Conservation (phyloP, 148 eudicot species). For the Salicornia ramosissima region DNA sequence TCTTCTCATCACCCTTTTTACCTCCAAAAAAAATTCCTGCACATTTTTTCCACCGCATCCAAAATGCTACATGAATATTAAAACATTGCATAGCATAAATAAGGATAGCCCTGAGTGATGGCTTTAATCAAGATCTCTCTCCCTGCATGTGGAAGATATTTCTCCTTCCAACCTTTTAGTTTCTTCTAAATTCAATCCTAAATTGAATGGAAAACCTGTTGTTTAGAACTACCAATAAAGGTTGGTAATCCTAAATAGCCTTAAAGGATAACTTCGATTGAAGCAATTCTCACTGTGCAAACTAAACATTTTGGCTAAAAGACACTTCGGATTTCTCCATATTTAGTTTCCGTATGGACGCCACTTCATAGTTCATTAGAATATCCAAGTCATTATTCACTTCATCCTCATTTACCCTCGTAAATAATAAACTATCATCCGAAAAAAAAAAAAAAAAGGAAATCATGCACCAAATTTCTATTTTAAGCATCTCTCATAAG, state of each 20-base stretch:
- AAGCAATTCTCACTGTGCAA: background rate
- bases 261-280: background rate
- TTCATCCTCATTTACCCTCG: background rate
- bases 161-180: background rate
- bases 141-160: background rate
- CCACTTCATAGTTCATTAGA: background rate
- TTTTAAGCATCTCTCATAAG: no score
- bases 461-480: no score
- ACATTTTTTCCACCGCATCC: background rate
- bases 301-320: no score
- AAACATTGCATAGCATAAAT: no score
- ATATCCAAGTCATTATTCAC: background rate
- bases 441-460: background rate
- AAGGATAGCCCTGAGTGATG: no score
- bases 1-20: background rate
- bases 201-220: no score
- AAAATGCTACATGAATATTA: background rate
- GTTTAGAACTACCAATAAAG: no score
- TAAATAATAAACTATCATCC: background rate
- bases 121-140: background rate
- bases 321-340: no score
- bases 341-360: no score
- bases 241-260: background rate
- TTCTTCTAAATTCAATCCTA: no score
- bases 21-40: conserved; percentile 7